Evolutionary conservation across 208 protist species (phyloP), one percentile per base, ranked within the genome.

Genomic region (Wallacemonas sp.): DNA sequence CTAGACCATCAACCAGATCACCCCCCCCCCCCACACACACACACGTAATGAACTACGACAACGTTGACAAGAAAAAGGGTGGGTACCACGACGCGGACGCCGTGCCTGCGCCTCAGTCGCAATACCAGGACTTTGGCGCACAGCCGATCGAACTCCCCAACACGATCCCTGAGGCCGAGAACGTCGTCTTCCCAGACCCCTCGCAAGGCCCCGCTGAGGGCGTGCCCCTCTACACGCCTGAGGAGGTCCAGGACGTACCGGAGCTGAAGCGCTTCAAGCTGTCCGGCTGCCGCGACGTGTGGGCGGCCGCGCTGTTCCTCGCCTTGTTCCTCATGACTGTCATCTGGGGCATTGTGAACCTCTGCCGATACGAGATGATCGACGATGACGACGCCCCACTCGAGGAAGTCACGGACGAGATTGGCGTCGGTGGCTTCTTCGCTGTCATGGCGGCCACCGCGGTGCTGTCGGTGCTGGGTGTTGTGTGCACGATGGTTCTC

Each of bases 251-350:
- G 19, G 61, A 61, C 6, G 71, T 80, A 26, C 74, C 85, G 9
- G 70, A 80, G 56, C 76, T 95, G 26, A 72, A 47, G 0, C 85
- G 85, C 30, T 95, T 95, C 56, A 77, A 78, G 14, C 76, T 81
- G 49, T 47, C 61, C 21, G 87, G 87, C 47, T 92, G 49, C 61
- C 68, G 83, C n/a, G 90, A 96, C 68, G 38, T 94, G 17, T 92
- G 87, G 85, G 87, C 87, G 5, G 81, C 76, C 34, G 54, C 86
- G 1, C 30, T 87, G 24, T 96, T 93, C 39, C 33, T 75, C 41
- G n/a, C 72, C 8, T 41, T 83, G 27, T 52, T 89, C 2, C 19
- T 88, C 49, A 78, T 85, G 33, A 74, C 74, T 17, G 48, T 92
- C 29, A 64, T 79, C 14, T 92, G 73, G 76, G 82, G 82, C 61